phyloP scores from a whole-genome alignment of 2,329 filamentous ascomycete genomes.

The Aurifilum marmelostoma region DNA sequence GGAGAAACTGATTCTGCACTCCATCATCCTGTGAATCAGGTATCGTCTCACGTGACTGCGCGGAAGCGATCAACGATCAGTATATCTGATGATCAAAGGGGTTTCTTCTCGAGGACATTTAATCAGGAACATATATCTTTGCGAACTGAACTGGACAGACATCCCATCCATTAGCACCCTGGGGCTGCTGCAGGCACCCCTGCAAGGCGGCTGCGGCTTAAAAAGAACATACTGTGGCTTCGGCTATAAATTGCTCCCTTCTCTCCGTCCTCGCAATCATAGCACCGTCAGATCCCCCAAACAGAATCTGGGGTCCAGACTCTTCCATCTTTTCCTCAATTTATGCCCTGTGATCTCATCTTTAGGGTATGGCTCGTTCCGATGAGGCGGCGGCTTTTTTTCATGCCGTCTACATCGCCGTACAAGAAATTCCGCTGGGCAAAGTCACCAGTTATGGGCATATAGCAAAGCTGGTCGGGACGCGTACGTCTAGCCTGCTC shows the following conservation, averaged over 20 bases:
- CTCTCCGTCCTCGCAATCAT: neutral
- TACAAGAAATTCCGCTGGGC: constrained; percentile 82
- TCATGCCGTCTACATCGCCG: constrained; percentile 75
- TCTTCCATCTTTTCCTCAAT: neutral
- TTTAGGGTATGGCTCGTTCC: constrained; percentile 68
- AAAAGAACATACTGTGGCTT: neutral
- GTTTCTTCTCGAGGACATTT: too few relatives aligned
- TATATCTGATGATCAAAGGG: too few relatives aligned
- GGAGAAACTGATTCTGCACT: too few relatives aligned
- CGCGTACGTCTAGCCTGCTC: constrained; percentile 56
- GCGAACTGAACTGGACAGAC: too few relatives aligned
- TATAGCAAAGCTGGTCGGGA: constrained; percentile 73
- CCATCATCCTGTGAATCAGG: too few relatives aligned
- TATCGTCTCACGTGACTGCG: too few relatives aligned
- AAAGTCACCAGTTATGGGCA: constrained; percentile 88
- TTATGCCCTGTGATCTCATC: neutral
- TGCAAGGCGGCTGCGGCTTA: neutral
- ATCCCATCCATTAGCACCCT: neutral
- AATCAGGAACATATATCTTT: too few relatives aligned
- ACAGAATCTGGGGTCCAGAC: neutral
- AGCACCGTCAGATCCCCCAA: neutral
- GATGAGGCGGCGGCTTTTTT: constrained; percentile 79
- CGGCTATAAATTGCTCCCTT: constrained; percentile 5
- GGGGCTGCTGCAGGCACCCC: neutral
- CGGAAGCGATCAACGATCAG: too few relatives aligned